A percentile compares a stretch with the other conserved stretches of the same genome.
phyloP scores from a whole-genome alignment of 2,329 filamentous ascomycete species.

The Camillea tinctor region DNA sequence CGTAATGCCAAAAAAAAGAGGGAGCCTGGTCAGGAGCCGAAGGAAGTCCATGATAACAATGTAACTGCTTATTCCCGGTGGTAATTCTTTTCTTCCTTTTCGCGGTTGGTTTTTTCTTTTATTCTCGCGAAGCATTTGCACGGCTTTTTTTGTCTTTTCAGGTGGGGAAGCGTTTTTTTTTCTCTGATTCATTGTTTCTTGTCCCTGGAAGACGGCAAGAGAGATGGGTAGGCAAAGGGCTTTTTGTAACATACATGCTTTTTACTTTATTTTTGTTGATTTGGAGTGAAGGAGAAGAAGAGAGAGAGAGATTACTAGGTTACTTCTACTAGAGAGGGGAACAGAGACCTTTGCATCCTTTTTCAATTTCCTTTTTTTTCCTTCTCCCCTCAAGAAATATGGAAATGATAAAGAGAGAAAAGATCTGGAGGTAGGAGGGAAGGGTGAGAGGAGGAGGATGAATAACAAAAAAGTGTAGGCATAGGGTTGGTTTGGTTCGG shows the following conservation, averaged over 20 bases:
- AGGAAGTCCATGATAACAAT: slow-evolving; percentile 5
- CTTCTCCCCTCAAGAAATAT: no score
- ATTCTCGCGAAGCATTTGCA: slow-evolving; percentile 25
- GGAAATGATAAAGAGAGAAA: not conserved
- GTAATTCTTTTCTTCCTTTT: not conserved
- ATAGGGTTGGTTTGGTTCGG: no score
- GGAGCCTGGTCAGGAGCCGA: not conserved
- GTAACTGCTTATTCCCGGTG: not conserved
- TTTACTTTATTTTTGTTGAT: not conserved
- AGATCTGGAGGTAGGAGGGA: not conserved
- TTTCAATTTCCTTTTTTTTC: no score
- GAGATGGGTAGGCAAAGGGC: not conserved
- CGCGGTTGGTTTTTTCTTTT: not conserved
- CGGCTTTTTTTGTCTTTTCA: slow-evolving; percentile 12
- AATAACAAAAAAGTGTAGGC: not conserved
- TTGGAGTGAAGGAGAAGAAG: slow-evolving; percentile 10
- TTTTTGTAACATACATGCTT: slow-evolving; percentile 3
- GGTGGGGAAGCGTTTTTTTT: no score
- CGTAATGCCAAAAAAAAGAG: no score
- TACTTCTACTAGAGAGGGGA: no score
- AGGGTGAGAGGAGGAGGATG: no score
- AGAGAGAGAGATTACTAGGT: no score
- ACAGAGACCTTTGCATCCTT: no score
- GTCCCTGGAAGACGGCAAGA: not conserved
- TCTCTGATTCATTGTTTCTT: no score